Evolutionary conservation across 768 basidiomycete species (phyloP).

Genomic region (Hortiboletus flavorubellus): DNA sequence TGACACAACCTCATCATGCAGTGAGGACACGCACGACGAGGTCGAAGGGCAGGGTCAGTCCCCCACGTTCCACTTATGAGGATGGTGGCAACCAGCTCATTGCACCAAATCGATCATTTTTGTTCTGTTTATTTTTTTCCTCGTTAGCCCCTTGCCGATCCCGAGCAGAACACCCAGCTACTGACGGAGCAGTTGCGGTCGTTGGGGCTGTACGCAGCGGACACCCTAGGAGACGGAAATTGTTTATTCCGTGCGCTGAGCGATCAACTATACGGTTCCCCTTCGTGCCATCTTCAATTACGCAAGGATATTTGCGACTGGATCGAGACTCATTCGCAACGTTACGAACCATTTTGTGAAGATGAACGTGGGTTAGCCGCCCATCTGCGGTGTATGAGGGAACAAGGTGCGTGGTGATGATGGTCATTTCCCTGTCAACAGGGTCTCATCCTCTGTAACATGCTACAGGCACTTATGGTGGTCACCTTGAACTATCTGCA

Average conservation of each 20-base stretch:
- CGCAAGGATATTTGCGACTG: constrained; percentile 79
- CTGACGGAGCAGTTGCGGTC: constrained; percentile 72
- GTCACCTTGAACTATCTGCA: constrained; percentile 90
- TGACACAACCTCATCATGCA: constrained; percentile 31
- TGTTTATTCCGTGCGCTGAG: constrained; percentile 90
- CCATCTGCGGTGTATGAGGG: constrained; percentile 75
- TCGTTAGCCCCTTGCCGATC: constrained; percentile 48
- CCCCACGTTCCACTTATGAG: constrained; percentile 23
- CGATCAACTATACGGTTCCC: constrained; percentile 82
- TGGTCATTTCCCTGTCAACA: neutral
- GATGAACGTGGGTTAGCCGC: constrained; percentile 72
- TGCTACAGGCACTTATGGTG: constrained; percentile 76
- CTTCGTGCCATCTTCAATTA: constrained; percentile 63
- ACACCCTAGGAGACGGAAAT: constrained; percentile 87
- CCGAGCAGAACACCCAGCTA: constrained; percentile 58
- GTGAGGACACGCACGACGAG: constrained; percentile 58
- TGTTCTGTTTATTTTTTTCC: neutral
- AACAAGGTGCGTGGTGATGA: constrained; percentile 51
- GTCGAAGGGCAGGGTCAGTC: constrained; percentile 55
- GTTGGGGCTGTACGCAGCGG: constrained; percentile 82
- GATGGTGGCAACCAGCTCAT: constrained; percentile 15
- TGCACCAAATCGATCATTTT: constrained; percentile 14
- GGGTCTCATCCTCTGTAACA: constrained; percentile 9
- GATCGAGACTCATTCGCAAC: constrained; percentile 63
- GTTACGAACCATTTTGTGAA: constrained; percentile 87